A percentile compares a stretch with the other conserved stretches of the same genome.
phyloP scores from a whole-genome alignment of 129 eudicot genomes.

The Arctium minus region DNA sequence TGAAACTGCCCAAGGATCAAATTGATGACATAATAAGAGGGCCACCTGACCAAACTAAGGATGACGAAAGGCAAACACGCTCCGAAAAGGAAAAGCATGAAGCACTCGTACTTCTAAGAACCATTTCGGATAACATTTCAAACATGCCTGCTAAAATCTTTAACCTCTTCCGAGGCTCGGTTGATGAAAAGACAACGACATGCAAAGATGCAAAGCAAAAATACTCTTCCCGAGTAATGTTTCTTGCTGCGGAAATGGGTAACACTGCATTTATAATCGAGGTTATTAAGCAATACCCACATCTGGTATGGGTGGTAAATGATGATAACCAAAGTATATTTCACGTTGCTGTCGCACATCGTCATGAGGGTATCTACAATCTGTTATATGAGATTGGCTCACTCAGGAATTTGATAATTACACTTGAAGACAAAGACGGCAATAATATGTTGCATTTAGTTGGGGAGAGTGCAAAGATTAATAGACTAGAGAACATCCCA shows the following conservation, averaged over 20 bases:
- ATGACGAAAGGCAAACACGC: not conserved
- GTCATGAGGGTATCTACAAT: constrained; percentile 5
- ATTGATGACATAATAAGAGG: not conserved
- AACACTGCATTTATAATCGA: not conserved
- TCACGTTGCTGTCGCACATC: constrained; percentile 22
- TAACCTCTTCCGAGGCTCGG: not conserved
- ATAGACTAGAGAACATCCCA: constrained; percentile 7
- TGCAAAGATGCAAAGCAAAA: not conserved
- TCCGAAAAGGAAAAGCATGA: not conserved
- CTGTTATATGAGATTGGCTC: not conserved
- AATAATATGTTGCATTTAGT: constrained; percentile 23
- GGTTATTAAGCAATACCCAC: constrained; percentile 9
- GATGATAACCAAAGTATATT: constrained; percentile 17
- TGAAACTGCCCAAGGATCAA: not conserved
- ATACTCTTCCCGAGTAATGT: not conserved
- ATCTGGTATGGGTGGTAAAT: constrained; percentile 18
- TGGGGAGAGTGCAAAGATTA: constrained; percentile 12
- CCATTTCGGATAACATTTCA: not conserved
- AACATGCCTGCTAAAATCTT: not conserved
- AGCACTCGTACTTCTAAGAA: not conserved
- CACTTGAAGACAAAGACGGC: not conserved
- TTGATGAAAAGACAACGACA: not conserved
- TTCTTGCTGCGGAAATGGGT: constrained; percentile 16
- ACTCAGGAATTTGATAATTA: not conserved
- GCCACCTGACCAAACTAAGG: not conserved